Base-by-base conservation (phyloP, 306 rosid species). In the Cucumis melo region DNA sequence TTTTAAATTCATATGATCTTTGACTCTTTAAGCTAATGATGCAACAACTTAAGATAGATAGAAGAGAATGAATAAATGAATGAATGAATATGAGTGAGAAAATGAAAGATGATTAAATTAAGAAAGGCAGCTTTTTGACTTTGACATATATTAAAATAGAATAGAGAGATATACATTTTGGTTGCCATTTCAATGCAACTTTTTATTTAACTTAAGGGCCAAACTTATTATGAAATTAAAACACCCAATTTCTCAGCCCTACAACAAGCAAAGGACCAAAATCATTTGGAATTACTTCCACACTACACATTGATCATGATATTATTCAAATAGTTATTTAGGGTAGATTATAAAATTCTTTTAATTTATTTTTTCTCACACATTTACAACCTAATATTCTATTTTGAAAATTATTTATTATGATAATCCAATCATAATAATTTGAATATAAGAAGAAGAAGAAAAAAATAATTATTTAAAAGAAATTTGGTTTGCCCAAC, bases 211-310 rank as follows among this genome's bases (percentile, higher is more conserved):
- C 65, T 23, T 23, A 24, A 59, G 65, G 36, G 36, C 65, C 50
- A 65, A 64, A 10, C 23, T 21, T 7, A 34, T 34, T 34, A 8
- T 46, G 46, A 63, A 63, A 59, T 27, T 27, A 27, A 27, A 27
- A 27, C 29, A 27, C 29, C 29, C 36, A 32, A 32, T 32, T 32
- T 32, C 34, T 32, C 3, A 15, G 42, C 21, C 12, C 68, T 32
- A 1, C 68, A 62, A 1, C 68, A 62, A 63, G 70, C 70, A 63
- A 66, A 66, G 53, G 29, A 66, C 73, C 73, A 39, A 66, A 39
- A 66, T 38, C 73, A 66, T 38, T 66, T 66, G 73, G 73, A 66
- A 66, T 66, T 66, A 36, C 73, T 66, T 66, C 73, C 73, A 66
- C 73, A 41, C 39, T 39, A 66, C 73, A 39, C 53, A 66, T 66